These are phyloP conservation scores for Pichia pseudocactophila DNA, from an alignment of 805 yeast genomes.

Conservation along the genomic window DNA sequence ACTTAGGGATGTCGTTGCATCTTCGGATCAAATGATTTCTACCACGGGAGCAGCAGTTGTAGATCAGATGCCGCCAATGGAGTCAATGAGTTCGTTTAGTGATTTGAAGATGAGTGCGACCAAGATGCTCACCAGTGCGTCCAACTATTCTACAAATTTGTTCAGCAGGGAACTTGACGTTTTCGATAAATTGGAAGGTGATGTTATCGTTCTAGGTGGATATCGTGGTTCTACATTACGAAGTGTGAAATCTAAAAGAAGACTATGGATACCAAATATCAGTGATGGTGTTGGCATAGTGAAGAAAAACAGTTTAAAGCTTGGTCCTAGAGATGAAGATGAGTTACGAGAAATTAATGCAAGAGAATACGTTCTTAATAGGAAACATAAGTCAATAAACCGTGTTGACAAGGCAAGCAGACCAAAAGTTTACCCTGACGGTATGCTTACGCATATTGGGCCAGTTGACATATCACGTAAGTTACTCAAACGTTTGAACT, in stretches of 20 bases:
- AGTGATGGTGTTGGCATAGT: slow-evolving; percentile 62
- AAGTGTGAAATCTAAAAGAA: slow-evolving; percentile 50
- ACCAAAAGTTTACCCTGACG: slow-evolving; percentile 51
- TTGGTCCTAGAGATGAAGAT: slow-evolving; percentile 69
- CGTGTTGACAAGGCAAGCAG: background rate
- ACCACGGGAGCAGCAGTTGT: no score
- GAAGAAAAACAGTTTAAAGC: slow-evolving; percentile 53
- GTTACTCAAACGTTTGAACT: slow-evolving; percentile 43
- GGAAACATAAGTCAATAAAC: background rate
- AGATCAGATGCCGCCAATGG: no score
- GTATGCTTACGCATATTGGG: slow-evolving; percentile 73
- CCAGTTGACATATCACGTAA: slow-evolving; percentile 73
- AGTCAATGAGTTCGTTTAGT: no score
- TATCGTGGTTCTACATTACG: slow-evolving; percentile 76
- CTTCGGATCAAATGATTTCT: no score
- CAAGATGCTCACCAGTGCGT: no score
- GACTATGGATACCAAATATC: slow-evolving; percentile 76
- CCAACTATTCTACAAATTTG: no score
- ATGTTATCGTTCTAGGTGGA: slow-evolving; percentile 77
- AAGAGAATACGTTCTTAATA: slow-evolving; percentile 22
- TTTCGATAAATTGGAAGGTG: slow-evolving; percentile 62
- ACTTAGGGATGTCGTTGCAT: no score
- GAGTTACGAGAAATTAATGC: slow-evolving; percentile 39
- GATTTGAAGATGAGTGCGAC: no score
- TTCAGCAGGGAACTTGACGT: slow-evolving; percentile 29